phyloP scores from a whole-genome alignment of 2,329 filamentous ascomycete genomes.

The Calonectria crousiana region DNA sequence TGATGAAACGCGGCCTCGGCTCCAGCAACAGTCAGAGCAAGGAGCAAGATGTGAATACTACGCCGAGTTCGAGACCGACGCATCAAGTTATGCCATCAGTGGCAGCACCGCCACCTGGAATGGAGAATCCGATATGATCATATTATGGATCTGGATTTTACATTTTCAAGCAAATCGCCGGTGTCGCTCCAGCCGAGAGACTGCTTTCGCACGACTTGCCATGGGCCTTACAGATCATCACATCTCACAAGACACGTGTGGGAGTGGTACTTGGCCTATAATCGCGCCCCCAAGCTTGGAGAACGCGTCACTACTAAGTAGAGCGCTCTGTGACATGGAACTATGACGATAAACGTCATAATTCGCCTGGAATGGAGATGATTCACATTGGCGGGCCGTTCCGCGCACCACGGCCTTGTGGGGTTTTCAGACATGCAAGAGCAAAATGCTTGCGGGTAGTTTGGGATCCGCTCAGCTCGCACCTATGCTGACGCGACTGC shows the following conservation, averaged over 20 bases:
- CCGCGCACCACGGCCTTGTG: conserved; percentile 31
- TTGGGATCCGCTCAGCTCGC: conserved; percentile 13
- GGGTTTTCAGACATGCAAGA: conserved; percentile 32
- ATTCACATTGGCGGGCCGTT: conserved; percentile 39
- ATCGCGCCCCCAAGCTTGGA: not conserved
- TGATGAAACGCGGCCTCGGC: conserved; percentile 82
- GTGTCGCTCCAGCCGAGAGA: not conserved
- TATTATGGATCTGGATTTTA: not conserved
- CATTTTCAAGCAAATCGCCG: not conserved
- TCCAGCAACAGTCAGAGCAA: conserved; percentile 52
- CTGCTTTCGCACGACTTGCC: not conserved
- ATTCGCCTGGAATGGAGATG: conserved; percentile 17
- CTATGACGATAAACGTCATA: not conserved
- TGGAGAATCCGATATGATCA: conserved; percentile 58
- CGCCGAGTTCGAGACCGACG: conserved; percentile 33
- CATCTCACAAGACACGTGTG: not conserved
- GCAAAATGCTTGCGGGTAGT: conserved; percentile 11
- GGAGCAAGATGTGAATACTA: conserved; percentile 43
- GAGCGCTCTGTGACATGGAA: not conserved
- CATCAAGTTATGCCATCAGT: conserved; percentile 35
- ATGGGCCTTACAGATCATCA: not conserved
- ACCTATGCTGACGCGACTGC: not conserved
- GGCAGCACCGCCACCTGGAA: conserved; percentile 50
- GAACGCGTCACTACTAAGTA: not conserved
- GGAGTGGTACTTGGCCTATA: not conserved